A percentile compares a stretch with the other conserved stretches of the same genome.
phyloP scores from a whole-genome alignment of 1,139 yeast species.

The Yamadazyma blattariae region DNA sequence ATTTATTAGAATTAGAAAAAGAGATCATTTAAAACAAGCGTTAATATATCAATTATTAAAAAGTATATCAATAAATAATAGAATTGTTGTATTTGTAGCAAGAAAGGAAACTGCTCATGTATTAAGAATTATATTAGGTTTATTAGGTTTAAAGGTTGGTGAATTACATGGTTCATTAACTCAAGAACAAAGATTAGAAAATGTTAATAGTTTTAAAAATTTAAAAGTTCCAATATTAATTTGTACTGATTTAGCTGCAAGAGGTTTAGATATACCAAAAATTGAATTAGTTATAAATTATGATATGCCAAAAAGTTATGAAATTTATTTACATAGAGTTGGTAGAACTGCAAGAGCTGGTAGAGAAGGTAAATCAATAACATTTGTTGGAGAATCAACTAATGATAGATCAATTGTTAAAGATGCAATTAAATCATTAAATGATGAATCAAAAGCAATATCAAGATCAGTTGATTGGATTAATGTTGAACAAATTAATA shows the following conservation, averaged over 20 bases:
- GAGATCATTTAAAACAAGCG: constrained; percentile 82
- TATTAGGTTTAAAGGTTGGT: constrained; percentile 81
- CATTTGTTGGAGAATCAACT: constrained; percentile 89
- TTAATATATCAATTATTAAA: constrained; percentile 69
- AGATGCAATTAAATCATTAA: constrained; percentile 65
- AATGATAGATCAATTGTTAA: constrained; percentile 86
- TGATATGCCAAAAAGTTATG: constrained; percentile 94
- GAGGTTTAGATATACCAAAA: constrained; percentile 99
- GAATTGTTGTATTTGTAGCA: constrained; percentile 87
- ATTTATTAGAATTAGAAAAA: constrained; percentile 88
- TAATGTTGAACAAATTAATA: constrained; percentile 67
- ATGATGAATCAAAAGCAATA: constrained; percentile 60
- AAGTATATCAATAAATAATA: constrained; percentile 55
- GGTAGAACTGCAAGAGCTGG: constrained; percentile 99
- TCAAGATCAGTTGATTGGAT: constrained; percentile 88
- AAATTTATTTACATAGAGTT: constrained; percentile 91
- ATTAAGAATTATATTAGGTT: constrained; percentile 79
- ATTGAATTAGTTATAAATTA: constrained; percentile 90
- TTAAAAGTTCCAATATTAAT: constrained; percentile 81
- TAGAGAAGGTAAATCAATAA: constrained; percentile 86
- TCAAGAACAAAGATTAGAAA: constrained; percentile 90
- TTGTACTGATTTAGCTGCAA: constrained; percentile 97
- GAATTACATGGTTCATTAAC: constrained; percentile 93
- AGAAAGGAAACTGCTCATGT: constrained; percentile 89
- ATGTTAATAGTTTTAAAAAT: constrained; percentile 78